Base-by-base conservation (phyloP, 495 filamentous ascomycete species). In the Glonium stellatum region DNA sequence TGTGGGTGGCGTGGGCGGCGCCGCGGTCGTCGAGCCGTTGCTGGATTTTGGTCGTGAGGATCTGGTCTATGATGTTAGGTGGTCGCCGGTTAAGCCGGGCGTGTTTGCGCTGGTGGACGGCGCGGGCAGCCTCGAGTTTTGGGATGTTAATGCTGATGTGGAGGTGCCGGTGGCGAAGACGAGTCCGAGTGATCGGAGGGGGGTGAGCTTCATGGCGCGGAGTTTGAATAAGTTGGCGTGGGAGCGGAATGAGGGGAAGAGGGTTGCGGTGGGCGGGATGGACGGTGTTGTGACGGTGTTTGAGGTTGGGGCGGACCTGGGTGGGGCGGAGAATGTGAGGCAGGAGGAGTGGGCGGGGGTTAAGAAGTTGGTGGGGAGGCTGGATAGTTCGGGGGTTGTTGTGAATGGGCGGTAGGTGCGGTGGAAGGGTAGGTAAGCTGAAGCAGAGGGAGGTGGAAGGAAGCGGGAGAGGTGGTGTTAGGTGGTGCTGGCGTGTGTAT, bases 101-200 rank as follows among this genome's bases (percentile, higher is more conserved):
- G 88, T 99, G 12, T 99, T 99, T 73, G 88, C 88, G 13, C 81
- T 91, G 12, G 93, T 97, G 23, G 93, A 97, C 61, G 93, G 93
- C 37, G 88, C 86, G 13, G 93, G 93, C n/a, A 87, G 85, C 69
- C 76, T 99, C 39, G 93, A 97, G 73, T 77, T 99, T 41, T 99
- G 92, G 90, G 95, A 99, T 69, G 79, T 99, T 12, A 95, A 88
- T 19, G 79, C 88, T 15, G 92, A 96, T 71, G 91, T 85, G 1
- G 93, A 97, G 75, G 89, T 97, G 18, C 95, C 93, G 0, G 84
- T 90, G 0, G 85, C 86, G 41, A 85, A 84, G 62, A 84, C 88
- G 48, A 78, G 80, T 46, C 91, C 93, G 0, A 83, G 77, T 61
- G 74, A 78, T 10, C 76, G 60, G n/a, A 64, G 66, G 80, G 35